Percentiles rank a stretch among this genome's conserved stretches.
phyloP scores from a whole-genome alignment of 495 filamentous ascomycete species.

The Haplographium delicatum region DNA sequence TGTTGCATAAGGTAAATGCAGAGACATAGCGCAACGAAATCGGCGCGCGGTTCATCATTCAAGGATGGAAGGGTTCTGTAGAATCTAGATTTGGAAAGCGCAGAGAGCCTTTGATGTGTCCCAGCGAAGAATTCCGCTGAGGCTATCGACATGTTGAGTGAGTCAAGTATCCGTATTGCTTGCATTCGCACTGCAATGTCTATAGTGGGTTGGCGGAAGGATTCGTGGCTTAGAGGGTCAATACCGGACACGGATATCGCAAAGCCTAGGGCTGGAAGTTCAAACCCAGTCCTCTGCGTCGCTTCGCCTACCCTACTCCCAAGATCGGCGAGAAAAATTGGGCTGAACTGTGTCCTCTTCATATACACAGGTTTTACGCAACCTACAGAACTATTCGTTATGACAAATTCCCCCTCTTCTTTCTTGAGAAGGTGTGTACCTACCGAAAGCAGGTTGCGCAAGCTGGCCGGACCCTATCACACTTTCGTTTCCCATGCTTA shows the following conservation, averaged over 20 bases:
- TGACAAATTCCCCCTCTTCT: not conserved
- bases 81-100: not conserved
- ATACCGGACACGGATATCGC: not conserved
- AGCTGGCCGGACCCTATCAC: not conserved
- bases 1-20: conserved; percentile 10
- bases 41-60: not conserved
- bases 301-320: no score
- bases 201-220: not conserved
- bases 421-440: not conserved
- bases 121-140: not conserved
- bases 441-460: conserved; percentile 2
- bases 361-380: conserved; percentile 1
- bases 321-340: not conserved
- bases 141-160: not conserved
- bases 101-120: not conserved
- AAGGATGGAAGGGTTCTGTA: not conserved
- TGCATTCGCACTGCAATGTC: not conserved
- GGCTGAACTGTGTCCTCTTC: not conserved
- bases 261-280: not conserved
- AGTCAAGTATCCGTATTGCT: no score
- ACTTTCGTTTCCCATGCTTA: conserved; percentile 5
- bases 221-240: not conserved
- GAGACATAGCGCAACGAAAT: not conserved
- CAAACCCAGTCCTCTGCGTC: no score
- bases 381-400: not conserved